Evolutionary conservation across 805 yeast species (phyloP), one percentile per base, ranked within the genome.

Genomic region (Ogataea ramenticola): DNA sequence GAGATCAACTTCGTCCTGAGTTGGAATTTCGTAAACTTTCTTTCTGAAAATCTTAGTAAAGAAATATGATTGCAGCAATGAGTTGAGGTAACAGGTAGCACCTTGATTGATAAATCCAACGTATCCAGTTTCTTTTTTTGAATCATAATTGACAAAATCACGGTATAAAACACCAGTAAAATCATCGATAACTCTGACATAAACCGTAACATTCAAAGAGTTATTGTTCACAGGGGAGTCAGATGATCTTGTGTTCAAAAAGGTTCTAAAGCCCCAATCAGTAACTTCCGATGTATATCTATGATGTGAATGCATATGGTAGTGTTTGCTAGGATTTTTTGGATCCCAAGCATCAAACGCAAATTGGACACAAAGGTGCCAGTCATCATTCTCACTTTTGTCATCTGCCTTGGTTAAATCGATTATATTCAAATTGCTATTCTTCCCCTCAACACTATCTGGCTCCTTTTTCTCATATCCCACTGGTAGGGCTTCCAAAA

Each of bases 21-120:
- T 85, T 1, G 98, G 98, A 44, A 93, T 90, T 54, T 82, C 81
- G 59, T 87, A 91, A 2, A 93, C 98, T 45, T 89, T 77, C 54
- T 80, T 79, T 49, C 97, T 74, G 65, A 93, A 93, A 27, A 70
- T 68, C 49, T 79, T 80, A 0, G 99, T 93, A 57, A 87, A 87
- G 61, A 73, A 93, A 53, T 93, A 85, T 11, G 96, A 86, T 62
- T 93, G 99, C 43, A 93, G 65, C 46, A 93, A 71, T 0, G 98
- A 91, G 61, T 93, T 93, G 58, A 93, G 75, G 64, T 93, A 93
- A 62, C 99, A 93, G 0, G 99, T 93, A 2, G 99, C 99, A 49
- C 99, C 99, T 67, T 93, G 99, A 58, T 93, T 93, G 51, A 79
- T 82, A 49, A 93, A 76, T 1, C 99, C 99, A 9, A 89, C 96